Evolutionary conservation across 2,329 filamentous ascomycete species (phyloP), one percentile per base, ranked within the genome.

Genomic region (Cercospora janseana): DNA sequence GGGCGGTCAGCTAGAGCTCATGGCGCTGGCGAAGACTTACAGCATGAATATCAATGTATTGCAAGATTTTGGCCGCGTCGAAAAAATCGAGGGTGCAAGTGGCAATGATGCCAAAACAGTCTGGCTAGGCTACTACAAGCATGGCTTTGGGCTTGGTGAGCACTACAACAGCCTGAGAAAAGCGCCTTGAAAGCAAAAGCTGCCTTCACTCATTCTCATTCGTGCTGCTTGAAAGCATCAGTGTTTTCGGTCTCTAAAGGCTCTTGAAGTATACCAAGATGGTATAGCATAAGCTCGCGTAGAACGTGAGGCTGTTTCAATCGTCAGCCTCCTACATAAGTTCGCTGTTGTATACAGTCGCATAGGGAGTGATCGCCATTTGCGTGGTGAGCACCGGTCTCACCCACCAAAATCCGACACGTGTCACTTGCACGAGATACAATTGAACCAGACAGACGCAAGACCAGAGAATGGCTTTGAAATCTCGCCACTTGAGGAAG

Each of bases 121-220:
- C 43, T 97, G 93, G 92, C 69, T 98, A 69, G 92, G 90, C 27
- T 98, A 97, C 70, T 97, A 97, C 70, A 80, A 87, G 62, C 90
- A 96, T 73, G 88, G 88, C 41, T 97, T 94, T 69, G 92, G 92
- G 1, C 74, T 98, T 42, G 93, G 93, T 9, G 93, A 97, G 74
- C 93, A 98, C 72, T 98, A 98, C 72, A 98, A 98, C 68, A 95
- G 91, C 46, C 71, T 98, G 66, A 65, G 74, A 34, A 75, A 61
- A 47, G 50, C 32, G 32, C 44, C 44, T 9, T 47, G 44, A 47
- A 20, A 13, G n/a, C n/a, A 12, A 13, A 40, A n/a, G n/a, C 35
- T 40, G 21, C n/a, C 16, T 7, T 9, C 9, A n/a, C 20, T 23
- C 12, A 40, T 13, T 13, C 35, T 23, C 20, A 6, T 26, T 40